Evolutionary conservation across 208 protist genomes (phyloP), one percentile per base, ranked within the genome.

Genomic region (Trypanosoma lewisi): DNA sequence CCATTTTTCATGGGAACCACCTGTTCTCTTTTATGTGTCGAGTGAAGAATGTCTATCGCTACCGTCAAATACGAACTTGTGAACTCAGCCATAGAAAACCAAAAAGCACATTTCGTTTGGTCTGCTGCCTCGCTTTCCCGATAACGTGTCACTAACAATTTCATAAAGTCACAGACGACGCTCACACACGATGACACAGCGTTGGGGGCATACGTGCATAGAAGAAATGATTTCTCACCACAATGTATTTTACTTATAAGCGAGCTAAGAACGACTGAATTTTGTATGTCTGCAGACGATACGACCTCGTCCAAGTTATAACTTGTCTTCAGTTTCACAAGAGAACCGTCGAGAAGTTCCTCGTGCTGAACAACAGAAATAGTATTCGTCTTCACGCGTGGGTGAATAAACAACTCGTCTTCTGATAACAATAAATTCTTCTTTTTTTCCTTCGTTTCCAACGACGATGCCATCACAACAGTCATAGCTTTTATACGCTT

Each of bases 301-400:
- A 54, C 12, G 2, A 54, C 49, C 3, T 54, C 49, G 19, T 54
- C 49, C 17, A 54, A 4, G 28, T 54, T 8, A 33, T 54, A 54
- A 36, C 27, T 25, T 23, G 49, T 17, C 28, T 54, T 54, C 4
- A 54, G 49, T 19, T 54, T 11, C 11, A 54, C 1, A 36, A 54
- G 8, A 54, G 25, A 34, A 54, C 49, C 49, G 19, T 54, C 19
- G 4, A 11, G 49, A 25, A 54, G 49, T 19, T 54, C 49, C 9
- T 33, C 49, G 2, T 36, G 49, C 6, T 36, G 25, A 25, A 36
- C 19, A 12, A 54, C 49, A 16, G 27, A 31, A 14, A 54, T 27
- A 12, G 28, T 34, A 36, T 27, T 8, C 11, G 45, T 9, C 8
- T 8, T 19, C 11, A 5, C 19, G 2, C 19, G 4, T 27, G 45